Evolutionary conservation across 768 basidiomycete genomes (phyloP).

Genomic region (Tylopilus cervinicoccineus): DNA sequence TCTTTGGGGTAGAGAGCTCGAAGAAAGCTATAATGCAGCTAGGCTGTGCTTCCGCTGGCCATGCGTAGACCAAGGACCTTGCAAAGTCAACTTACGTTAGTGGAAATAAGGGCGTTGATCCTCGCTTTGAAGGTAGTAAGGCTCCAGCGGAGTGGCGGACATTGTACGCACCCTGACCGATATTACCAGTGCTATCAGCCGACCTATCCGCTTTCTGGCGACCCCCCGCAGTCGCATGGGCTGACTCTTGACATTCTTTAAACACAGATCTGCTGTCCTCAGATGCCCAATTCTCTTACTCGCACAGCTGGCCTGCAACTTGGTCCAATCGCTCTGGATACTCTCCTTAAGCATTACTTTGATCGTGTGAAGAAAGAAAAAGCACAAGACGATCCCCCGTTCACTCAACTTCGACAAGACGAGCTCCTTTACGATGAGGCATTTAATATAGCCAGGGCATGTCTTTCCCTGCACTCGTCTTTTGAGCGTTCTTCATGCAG

Average conservation of each 20-base stretch:
- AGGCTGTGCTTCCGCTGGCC: too few species aligned
- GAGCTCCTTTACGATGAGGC: conserved; percentile 81
- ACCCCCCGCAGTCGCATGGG: too few species aligned
- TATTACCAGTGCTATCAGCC: too few species aligned
- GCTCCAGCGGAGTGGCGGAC: too few species aligned
- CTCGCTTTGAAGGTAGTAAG: too few species aligned
- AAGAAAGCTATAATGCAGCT: not conserved
- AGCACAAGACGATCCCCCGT: conserved; percentile 35
- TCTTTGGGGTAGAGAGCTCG: too few species aligned
- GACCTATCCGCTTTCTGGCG: too few species aligned
- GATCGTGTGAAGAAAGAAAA: conserved; percentile 51
- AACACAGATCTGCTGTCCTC: not conserved
- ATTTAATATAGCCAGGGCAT: conserved; percentile 71
- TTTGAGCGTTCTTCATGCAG: not conserved
- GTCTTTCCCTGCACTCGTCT: conserved; percentile 10
- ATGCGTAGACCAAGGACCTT: too few species aligned
- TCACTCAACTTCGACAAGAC: conserved; percentile 55
- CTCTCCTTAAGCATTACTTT: conserved; percentile 84
- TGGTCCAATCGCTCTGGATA: conserved; percentile 72
- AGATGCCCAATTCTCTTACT: conserved; percentile 52
- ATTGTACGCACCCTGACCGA: too few species aligned
- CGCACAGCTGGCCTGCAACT: conserved; percentile 58
- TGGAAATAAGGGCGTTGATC: too few species aligned
- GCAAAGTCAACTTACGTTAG: too few species aligned
- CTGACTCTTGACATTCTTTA: too few species aligned